phyloP scores from a whole-genome alignment of 2,329 filamentous ascomycete genomes.

The Nemania sp. region DNA sequence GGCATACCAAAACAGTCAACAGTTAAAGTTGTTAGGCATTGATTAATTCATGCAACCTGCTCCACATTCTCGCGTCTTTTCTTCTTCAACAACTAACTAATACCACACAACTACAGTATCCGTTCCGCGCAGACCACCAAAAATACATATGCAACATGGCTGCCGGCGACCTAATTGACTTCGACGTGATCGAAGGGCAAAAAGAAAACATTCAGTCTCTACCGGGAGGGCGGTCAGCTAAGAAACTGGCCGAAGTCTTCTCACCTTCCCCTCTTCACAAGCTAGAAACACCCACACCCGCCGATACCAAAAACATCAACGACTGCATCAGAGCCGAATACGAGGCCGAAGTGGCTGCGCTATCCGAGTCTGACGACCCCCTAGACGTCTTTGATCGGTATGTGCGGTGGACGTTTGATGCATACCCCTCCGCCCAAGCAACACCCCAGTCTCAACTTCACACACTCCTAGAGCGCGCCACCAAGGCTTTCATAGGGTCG shows the following conservation, averaged over 20 bases:
- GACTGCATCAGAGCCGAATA: constrained; percentile 84
- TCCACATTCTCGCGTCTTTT: constrained; percentile 18
- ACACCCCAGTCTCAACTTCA: constrained; percentile 92
- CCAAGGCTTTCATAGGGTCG: constrained; percentile 87
- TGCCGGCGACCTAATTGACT: constrained; percentile 71
- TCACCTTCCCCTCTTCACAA: constrained; percentile 73
- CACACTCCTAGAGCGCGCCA: constrained; percentile 89
- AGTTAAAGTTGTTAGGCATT: constrained; percentile 27
- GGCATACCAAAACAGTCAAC: constrained; percentile 48
- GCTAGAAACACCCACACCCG: constrained; percentile 72
- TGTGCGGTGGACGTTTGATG: constrained; percentile 94
- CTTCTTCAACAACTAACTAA: constrained; percentile 37
- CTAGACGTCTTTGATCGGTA: constrained; percentile 97
- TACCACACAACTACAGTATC: constrained; percentile 37
- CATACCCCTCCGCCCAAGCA: constrained; percentile 93
- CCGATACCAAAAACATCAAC: constrained; percentile 81
- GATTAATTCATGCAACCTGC: constrained; percentile 15
- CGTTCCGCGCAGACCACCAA: constrained; percentile 36
- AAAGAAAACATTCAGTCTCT: constrained; percentile 99
- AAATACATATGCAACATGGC: constrained; percentile 56
- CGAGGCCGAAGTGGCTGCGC: constrained; percentile 81
- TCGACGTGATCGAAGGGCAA: constrained; percentile 93
- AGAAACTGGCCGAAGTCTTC: constrained; percentile 86
- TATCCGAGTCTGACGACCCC: constrained; percentile 92
- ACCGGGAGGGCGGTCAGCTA: constrained; percentile 87